A percentile compares a stretch with the other conserved stretches of the same genome.
Conservation (phyloP, 2,329 filamentous ascomycete species). For the Nothophaeocryptopus gaeumannii region DNA sequence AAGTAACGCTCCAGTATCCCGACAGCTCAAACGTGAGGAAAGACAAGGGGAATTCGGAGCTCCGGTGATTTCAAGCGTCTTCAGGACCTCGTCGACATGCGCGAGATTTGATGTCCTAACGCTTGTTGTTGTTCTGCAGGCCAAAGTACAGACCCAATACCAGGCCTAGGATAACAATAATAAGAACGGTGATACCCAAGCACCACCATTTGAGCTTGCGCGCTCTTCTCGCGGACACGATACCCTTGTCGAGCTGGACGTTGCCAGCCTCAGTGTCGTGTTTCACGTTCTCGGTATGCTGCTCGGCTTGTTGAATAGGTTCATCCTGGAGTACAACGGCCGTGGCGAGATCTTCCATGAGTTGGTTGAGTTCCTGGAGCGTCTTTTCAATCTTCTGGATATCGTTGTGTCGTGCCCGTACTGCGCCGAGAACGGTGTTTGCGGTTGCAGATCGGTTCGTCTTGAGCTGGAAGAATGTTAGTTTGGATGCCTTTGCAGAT, state of each 20-base stretch:
- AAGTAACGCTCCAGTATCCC: too few species aligned
- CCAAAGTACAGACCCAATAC: slow-evolving; percentile 51
- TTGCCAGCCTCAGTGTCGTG: slow-evolving; percentile 68
- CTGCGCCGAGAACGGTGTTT: slow-evolving; percentile 69
- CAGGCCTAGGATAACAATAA: slow-evolving; percentile 50
- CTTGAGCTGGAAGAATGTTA: slow-evolving; percentile 56
- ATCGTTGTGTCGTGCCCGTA: slow-evolving; percentile 79
- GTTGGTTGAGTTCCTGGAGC: slow-evolving; percentile 63
- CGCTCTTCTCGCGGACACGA: slow-evolving; percentile 62
- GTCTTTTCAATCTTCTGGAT: slow-evolving; percentile 77
- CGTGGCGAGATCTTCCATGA: slow-evolving; percentile 74
- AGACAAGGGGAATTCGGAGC: too few species aligned
- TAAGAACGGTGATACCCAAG: slow-evolving; percentile 54
- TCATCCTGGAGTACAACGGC: slow-evolving; percentile 70
- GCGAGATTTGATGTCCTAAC: not conserved
- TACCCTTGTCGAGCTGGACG: slow-evolving; percentile 65
- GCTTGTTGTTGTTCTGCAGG: slow-evolving; percentile 23
- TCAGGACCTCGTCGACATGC: not conserved
- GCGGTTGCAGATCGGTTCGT: slow-evolving; percentile 73
- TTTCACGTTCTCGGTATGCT: slow-evolving; percentile 63
- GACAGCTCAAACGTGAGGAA: too few species aligned
- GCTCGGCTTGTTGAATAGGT: slow-evolving; percentile 60
- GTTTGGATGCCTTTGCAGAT: not conserved
- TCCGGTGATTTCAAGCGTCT: not conserved
- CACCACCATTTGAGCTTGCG: slow-evolving; percentile 83